phyloP scores from a whole-genome alignment of 1,139 yeast species.

The Pichia sp. region DNA sequence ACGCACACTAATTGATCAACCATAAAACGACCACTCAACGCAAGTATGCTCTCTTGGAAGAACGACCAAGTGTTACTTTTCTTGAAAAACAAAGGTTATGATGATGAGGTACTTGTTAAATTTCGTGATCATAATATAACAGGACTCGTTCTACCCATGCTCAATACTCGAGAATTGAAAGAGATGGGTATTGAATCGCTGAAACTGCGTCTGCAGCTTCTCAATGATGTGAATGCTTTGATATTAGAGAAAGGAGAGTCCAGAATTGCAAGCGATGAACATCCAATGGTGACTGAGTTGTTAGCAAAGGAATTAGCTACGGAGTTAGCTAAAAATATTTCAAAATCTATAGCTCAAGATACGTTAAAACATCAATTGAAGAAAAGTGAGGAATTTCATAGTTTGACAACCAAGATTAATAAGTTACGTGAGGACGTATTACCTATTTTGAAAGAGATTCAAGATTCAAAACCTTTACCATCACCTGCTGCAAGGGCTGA shows the following conservation, averaged over 20 bases:
- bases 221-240: slow-evolving; percentile 42
- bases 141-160: slow-evolving; percentile 53
- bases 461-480: slow-evolving; percentile 52
- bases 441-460: slow-evolving; percentile 44
- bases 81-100: slow-evolving; percentile 21
- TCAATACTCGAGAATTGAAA: slow-evolving; percentile 52
- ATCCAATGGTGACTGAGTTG: slow-evolving; percentile 22
- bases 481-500: slow-evolving; percentile 32
- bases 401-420: slow-evolving; percentile 41
- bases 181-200: slow-evolving; percentile 48
- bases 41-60: slow-evolving; percentile 17
- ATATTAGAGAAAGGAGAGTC: slow-evolving; percentile 30
- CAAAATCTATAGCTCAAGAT: slow-evolving; percentile 14
- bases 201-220: slow-evolving; percentile 40
- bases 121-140: slow-evolving; percentile 53
- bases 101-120: slow-evolving; percentile 19
- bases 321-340: slow-evolving; percentile 18
- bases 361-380: slow-evolving; percentile 12
- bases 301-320: slow-evolving; percentile 23
- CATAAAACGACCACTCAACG: not conserved
- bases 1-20: too few relatives aligned
- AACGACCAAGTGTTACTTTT: slow-evolving; percentile 26
- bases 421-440: slow-evolving; percentile 46
- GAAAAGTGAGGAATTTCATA: slow-evolving; percentile 30
- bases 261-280: slow-evolving; percentile 12